Conservation (phyloP, 768 basidiomycete genomes). For the Russula lepida region DNA sequence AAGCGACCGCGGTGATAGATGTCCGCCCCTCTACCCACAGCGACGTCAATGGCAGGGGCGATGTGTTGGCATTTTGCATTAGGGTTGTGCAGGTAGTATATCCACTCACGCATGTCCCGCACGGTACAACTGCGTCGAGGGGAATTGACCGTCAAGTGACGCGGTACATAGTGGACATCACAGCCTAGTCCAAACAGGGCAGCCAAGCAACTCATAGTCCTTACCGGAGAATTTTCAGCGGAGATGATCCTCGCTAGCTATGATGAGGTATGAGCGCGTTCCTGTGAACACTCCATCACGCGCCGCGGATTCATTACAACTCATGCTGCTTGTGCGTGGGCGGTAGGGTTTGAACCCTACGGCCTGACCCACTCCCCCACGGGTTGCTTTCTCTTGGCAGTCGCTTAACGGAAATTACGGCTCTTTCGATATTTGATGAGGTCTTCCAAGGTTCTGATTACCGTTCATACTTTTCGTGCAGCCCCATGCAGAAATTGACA, state of each 20-base stretch:
- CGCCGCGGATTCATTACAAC: background rate
- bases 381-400: constrained; percentile 39
- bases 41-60: background rate
- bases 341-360: constrained; percentile 1
- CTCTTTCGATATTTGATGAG: constrained; percentile 23
- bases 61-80: background rate
- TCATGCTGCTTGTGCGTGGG: background rate
- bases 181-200: background rate
- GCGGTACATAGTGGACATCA: background rate
- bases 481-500: background rate
- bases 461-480: background rate
- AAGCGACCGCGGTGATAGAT: background rate
- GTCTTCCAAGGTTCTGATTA: background rate
- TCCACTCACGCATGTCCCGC: background rate
- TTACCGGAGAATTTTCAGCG: constrained; percentile 43
- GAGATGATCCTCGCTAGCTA: constrained; percentile 26
- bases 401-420: constrained; percentile 40
- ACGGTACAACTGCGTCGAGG: background rate
- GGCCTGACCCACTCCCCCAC: constrained; percentile 22
- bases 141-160: background rate
- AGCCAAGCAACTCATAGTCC: constrained; percentile 28
- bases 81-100: background rate
- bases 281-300: background rate
- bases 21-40: background rate
- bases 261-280: constrained; percentile 26